A percentile compares a stretch with the other conserved stretches of the same genome.
These are phyloP conservation scores for Aurifilum marmelostoma DNA, from an alignment of 2,329 filamentous ascomycete species.

Conservation along the genomic window DNA sequence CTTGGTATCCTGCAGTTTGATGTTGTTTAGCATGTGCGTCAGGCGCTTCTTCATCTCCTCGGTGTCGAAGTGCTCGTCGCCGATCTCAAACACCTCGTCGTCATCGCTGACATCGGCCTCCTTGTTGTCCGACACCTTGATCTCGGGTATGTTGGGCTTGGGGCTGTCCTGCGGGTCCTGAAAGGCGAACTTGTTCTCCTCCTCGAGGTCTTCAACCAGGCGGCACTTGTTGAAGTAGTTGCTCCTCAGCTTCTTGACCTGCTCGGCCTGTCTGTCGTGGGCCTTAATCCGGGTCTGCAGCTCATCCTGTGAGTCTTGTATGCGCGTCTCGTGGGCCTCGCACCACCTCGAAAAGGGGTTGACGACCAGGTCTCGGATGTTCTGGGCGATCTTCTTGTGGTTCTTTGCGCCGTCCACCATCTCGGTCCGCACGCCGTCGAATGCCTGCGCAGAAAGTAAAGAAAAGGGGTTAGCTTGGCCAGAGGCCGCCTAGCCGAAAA, in stretches of 20 bases:
- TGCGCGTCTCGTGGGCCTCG: conserved; percentile 86
- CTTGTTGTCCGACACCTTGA: conserved; percentile 74
- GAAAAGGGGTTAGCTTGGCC: neutral
- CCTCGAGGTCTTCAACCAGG: conserved; percentile 91
- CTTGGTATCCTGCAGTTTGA: conserved; percentile 88
- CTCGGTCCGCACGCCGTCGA: conserved; percentile 87
- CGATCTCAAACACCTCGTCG: conserved; percentile 85
- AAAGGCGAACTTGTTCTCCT: conserved; percentile 98
- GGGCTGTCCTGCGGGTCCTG: conserved; percentile 80
- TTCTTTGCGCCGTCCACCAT: conserved; percentile 90
- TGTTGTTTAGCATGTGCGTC: conserved; percentile 79
- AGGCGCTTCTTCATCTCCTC: conserved; percentile 93
- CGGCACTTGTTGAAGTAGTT: conserved; percentile 99
- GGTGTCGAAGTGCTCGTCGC: conserved; percentile 81
- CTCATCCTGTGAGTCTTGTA: conserved; percentile 94
- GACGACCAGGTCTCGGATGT: conserved; percentile 93
- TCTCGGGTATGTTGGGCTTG: conserved; percentile 71
- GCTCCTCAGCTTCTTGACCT: conserved; percentile 89
- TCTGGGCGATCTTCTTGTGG: conserved; percentile 94
- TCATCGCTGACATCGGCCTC: conserved; percentile 70
- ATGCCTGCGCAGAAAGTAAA: conserved; percentile 63
- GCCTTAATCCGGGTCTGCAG: conserved; percentile 88
- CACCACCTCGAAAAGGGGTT: conserved; percentile 95
- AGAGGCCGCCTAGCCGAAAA: neutral
- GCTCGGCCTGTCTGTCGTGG: conserved; percentile 88